phyloP scores from a whole-genome alignment of 768 basidiomycete genomes.

The Lentinula aciculospora region DNA sequence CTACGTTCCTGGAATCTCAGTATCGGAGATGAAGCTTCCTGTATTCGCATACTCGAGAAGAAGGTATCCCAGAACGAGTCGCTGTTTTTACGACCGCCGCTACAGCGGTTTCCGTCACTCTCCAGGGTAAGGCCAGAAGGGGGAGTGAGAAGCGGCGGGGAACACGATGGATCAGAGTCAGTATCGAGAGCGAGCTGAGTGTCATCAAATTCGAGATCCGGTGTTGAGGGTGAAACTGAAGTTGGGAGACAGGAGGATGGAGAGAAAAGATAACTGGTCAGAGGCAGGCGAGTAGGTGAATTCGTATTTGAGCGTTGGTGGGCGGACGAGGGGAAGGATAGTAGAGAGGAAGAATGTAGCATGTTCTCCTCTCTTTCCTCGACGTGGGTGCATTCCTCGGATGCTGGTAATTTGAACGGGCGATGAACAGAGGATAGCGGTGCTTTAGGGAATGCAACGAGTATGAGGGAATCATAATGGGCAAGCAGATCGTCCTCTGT shows the following conservation, averaged over 20 bases:
- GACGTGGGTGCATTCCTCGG: not conserved
- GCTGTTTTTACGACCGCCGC: not conserved
- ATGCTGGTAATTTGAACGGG: not conserved
- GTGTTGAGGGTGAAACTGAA: not conserved
- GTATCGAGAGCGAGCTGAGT: not conserved
- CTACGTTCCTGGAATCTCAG: not conserved
- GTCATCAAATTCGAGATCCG: not conserved
- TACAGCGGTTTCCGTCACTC: not conserved
- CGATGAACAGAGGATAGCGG: not conserved
- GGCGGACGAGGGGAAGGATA: not conserved
- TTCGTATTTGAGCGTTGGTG: not conserved
- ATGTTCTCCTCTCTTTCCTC: not conserved
- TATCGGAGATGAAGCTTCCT: not conserved
- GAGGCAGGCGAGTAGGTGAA: not conserved
- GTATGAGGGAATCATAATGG: conserved; percentile 24
- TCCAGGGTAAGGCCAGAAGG: not conserved
- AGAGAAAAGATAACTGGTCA: not conserved
- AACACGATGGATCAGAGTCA: not conserved
- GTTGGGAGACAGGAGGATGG: not conserved
- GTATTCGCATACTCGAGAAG: not conserved
- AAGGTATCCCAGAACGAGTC: not conserved
- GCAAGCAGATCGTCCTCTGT: conserved; percentile 58
- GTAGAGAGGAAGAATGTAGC: not conserved
- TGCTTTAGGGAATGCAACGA: not conserved
- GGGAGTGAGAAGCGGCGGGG: not conserved